phyloP scores from a whole-genome alignment of 192 early-diverging fungal genomes.

The Borealophlyctis nickersoniae region DNA sequence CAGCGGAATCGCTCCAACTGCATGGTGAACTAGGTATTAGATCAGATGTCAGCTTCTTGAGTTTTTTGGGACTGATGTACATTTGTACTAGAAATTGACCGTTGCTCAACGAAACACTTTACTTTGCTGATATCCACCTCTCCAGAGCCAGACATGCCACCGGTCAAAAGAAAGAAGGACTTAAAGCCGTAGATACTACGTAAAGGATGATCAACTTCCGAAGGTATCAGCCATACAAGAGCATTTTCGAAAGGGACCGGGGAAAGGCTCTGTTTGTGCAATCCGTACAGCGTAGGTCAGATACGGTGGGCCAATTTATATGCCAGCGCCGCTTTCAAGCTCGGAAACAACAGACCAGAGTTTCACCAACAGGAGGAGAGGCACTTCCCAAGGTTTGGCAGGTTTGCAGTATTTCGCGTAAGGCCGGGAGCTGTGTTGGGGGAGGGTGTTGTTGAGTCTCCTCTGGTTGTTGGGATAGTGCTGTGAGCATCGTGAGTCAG shows the following conservation, averaged over 20 bases:
- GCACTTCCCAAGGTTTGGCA: no score
- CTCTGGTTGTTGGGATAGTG: no score
- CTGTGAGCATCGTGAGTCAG: no score
- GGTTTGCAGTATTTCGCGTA: no score
- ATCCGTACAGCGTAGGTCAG: no score
- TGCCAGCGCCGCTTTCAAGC: no score
- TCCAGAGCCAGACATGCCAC: background rate
- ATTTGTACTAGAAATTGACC: background rate
- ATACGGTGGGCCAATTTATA: no score
- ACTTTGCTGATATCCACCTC: background rate
- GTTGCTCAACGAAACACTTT: background rate
- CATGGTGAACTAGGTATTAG: background rate
- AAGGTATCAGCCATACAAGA: background rate
- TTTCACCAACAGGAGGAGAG: no score
- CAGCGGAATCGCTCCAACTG: background rate
- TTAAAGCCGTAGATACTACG: background rate
- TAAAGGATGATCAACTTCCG: background rate
- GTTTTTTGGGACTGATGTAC: no score
- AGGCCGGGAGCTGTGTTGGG: no score
- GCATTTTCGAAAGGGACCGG: background rate
- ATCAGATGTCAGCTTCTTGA: background rate
- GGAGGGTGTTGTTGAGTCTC: no score
- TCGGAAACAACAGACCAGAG: no score
- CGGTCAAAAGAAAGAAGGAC: background rate
- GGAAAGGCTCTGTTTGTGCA: background rate